Evolutionary conservation across 352 stramenopile genomes (phyloP), one percentile per base, ranked within the genome.

Genomic region (Globisporangium nodosum): DNA sequence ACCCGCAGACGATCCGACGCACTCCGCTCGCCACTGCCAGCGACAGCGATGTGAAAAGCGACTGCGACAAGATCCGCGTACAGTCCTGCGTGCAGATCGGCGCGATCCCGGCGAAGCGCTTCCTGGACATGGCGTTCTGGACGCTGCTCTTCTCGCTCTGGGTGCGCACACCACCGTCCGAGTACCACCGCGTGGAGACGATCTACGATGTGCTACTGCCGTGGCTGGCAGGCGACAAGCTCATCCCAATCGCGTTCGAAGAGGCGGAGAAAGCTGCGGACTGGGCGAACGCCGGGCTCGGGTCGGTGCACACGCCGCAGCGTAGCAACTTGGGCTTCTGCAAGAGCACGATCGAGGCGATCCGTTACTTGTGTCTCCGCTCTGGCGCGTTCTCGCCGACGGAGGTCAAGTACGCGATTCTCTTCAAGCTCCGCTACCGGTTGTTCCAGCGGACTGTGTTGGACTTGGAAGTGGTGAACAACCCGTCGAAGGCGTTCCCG

Each of bases 171-270:
- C 81, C 84, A 5, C 71, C 88, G 27, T 92, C 82, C 51, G 86
- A 96, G 61, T 95, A 94, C 62, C 85, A 96, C 57, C 76, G 85
- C 40, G 74, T 92, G 13, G 85, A 95, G 60, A 91, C 78, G 5
- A 71, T 97, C 24, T 97, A 97, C 58, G 88, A 96, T 54, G 87
- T 97, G 35, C 52, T 97, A 11, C 56, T 97, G 16, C 89, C 89
- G 20, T 96, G 88, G 81, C 74, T 97, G 18, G 80, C 84, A 30
- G 76, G 77, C 13, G 81, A 93, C 56, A 77, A 77, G 40, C 58
- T 95, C 33, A 52, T 96, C 30, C 83, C 85, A 5, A 54, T 92
- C 21, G 84, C 73, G 4, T 64, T 88, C 39, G 68, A 78, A 54
- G 71, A 70, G 21, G 68, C 71, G 0, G 61, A 77, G 31, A 59